Base-by-base conservation (phyloP, 2,329 filamentous ascomycete genomes). In the Mollisia scopiformis region DNA sequence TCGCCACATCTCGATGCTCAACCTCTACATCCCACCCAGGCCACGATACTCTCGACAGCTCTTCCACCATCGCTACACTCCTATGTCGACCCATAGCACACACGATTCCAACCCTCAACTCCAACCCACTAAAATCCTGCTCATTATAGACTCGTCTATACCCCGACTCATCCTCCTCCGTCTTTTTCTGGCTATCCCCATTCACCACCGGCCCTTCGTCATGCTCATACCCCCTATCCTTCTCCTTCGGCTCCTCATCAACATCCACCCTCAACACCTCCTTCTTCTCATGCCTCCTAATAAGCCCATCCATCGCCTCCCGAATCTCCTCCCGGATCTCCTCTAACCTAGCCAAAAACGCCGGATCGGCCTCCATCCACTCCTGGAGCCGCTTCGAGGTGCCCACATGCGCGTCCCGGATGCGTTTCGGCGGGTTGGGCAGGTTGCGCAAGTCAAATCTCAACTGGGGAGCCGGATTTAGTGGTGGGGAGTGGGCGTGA, bases 21-120 rank as follows among this genome's bases (percentile, higher is more conserved):
- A 64, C 57, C 28, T 52, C 33, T 4, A 68, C 58, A 28, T 62
- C 52, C 65, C 65, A 68, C 6, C 59, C 66, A 25, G 62, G 59
- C 64, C 62, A 68, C 11, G 58, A n/a, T 35, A 65, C 53, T 28
- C 50, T 61, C 1, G 61, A 59, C 7, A 66, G 55, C 8, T 54
- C 57, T 49, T 68, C 64, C 7, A 63, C 66, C 55, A 68, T 62
- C 8, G 64, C 62, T n/a, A 65, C 64, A 57, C 66, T 68, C 51
- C 66, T 59, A 50, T 68, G 66, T 43, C 59, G 52, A 27, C 62
- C 66, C 62, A 66, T 66, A 10, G 54, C 59, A 55, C 62, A 68
- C 11, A 39, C 62, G 6, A 68, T 56, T 19, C 64, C 59, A 3
- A 68, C 61, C 51, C 62, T 31, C n/a, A 68, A 27, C 35, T 55